Base-by-base conservation (phyloP, 176 grass and related monocot species). In the Secale cereale region DNA sequence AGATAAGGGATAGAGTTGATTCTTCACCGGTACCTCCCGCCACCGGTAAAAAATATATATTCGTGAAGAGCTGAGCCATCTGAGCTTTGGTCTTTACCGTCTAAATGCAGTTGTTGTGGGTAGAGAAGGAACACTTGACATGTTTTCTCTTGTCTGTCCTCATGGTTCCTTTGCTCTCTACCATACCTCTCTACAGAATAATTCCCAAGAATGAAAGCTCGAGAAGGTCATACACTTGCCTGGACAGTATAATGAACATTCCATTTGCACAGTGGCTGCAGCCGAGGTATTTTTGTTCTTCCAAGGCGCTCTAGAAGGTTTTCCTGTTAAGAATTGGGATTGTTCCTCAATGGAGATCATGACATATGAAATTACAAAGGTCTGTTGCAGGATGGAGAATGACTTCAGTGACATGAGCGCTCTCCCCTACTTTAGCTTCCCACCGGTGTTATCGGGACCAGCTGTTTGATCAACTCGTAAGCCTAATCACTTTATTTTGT, bases 211-310 rank as follows among this genome's bases (percentile, higher is more conserved):
- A 59, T 40, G 32, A 31, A 17, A 40, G 22, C 4, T 22, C 22
- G 32, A 78, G 74, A 69, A 59, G 9, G 39, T 17, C 29, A 70
- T 78, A 16, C 9, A 2, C 25, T 56, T 78, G 63, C 46, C 32
- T 2, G 1, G 6, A 22, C 5, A 13, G 14, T 28, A 66, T 56
- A 8, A 9, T 16, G 7, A 66, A 29, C 33, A 66, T 19, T 3
- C 5, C 7, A 30, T 66, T 46, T 16, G 35, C 30, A 85, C 31
- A 6, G 33, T 65, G 7, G 74, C 48, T 70, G 74, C 19, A 5
- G 26, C 46, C 2, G 65, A 79, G 35, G 76, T 52, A 16, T 79
- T 79, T 13, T 46, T 86, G 4, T 86, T 79, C 20, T 65, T 85
- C 68, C 46, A 4, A 69, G 25, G 74, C 26, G 15, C 19, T 59